phyloP scores from a whole-genome alignment of 1,284 basidiomycete species.

The Neotropicomus parvogracilis region DNA sequence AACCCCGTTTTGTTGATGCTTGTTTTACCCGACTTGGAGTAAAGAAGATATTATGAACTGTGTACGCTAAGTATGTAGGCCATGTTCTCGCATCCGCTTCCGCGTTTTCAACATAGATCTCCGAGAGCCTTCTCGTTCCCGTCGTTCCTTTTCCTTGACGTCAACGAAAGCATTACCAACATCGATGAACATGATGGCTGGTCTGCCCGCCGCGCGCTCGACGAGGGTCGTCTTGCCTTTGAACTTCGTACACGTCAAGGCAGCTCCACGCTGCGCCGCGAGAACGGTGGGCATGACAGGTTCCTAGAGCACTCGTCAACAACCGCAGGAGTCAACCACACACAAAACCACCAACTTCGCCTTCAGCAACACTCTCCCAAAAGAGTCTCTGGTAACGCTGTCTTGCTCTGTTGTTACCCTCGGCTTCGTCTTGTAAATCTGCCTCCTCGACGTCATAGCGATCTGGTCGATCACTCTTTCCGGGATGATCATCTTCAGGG shows the following conservation, averaged over 20 bases:
- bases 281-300: constrained; percentile 53
- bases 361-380: constrained; percentile 70
- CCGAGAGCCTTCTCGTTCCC: constrained; percentile 47
- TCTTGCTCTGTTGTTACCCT: constrained; percentile 51
- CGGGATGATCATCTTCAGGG: constrained; percentile 15
- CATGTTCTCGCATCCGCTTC: constrained; percentile 21
- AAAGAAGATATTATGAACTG: too few relatives aligned
- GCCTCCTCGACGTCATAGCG: constrained; percentile 51
- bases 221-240: constrained; percentile 37
- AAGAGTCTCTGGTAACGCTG: constrained; percentile 67
- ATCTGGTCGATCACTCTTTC: constrained; percentile 17
- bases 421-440: constrained; percentile 56
- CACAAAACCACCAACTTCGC: constrained; percentile 44
- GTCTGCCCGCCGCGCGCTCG: constrained; percentile 40
- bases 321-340: background rate
- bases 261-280: constrained; percentile 38
- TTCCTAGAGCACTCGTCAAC: constrained; percentile 36
- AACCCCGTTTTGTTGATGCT: constrained; percentile 12
- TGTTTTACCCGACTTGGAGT: too few relatives aligned
- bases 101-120: constrained; percentile 36
- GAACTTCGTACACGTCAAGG: constrained; percentile 37
- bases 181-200: constrained; percentile 61
- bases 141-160: constrained; percentile 46
- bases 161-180: constrained; percentile 67
- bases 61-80: constrained; percentile 4